These are phyloP conservation scores for Septoria linicola DNA, from an alignment of 2,329 filamentous ascomycete genomes.

Conservation along the genomic window DNA sequence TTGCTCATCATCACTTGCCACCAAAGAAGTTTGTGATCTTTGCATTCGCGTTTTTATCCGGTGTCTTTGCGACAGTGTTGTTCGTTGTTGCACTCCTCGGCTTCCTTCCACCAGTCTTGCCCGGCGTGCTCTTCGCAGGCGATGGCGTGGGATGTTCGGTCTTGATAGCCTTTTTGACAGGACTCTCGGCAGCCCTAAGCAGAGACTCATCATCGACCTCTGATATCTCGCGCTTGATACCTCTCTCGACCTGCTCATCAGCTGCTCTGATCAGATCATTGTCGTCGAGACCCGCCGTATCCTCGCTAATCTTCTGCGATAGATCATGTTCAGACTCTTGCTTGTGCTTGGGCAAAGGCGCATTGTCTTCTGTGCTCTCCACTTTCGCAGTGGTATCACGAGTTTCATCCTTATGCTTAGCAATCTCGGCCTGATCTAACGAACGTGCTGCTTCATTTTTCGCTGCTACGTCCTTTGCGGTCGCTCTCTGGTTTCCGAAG, in stretches of 20 bases:
- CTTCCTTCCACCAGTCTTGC: constrained; percentile 39
- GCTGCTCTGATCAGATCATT: constrained; percentile 28
- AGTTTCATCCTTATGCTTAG: constrained; percentile 43
- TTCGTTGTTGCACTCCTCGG: constrained; percentile 60
- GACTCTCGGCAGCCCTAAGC: constrained; percentile 31
- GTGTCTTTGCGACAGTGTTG: constrained; percentile 47
- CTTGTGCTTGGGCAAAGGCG: constrained; percentile 48
- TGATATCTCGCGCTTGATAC: constrained; percentile 52
- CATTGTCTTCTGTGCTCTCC: constrained; percentile 53
- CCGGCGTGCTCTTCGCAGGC: constrained; percentile 23
- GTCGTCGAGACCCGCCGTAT: constrained; percentile 41
- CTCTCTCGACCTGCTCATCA: constrained; percentile 32
- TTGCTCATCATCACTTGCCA: constrained; percentile 41
- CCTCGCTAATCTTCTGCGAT: constrained; percentile 46
- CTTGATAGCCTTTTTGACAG: constrained; percentile 42
- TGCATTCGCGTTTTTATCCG: constrained; percentile 51
- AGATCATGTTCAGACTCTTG: constrained; percentile 28
- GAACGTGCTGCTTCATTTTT: constrained; percentile 37
- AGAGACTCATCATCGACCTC: constrained; percentile 38
- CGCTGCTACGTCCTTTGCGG: constrained; percentile 36
- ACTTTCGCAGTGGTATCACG: constrained; percentile 45
- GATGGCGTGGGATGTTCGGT: constrained; percentile 32
- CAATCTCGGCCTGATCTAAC: constrained; percentile 36
- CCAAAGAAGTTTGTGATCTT: constrained; percentile 59
- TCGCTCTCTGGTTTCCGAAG: constrained; percentile 63